Percentiles rank a stretch among this genome's conserved stretches.
phyloP scores from a whole-genome alignment of 2,329 filamentous ascomycete genomes.

The Aureobasidium sp. region DNA sequence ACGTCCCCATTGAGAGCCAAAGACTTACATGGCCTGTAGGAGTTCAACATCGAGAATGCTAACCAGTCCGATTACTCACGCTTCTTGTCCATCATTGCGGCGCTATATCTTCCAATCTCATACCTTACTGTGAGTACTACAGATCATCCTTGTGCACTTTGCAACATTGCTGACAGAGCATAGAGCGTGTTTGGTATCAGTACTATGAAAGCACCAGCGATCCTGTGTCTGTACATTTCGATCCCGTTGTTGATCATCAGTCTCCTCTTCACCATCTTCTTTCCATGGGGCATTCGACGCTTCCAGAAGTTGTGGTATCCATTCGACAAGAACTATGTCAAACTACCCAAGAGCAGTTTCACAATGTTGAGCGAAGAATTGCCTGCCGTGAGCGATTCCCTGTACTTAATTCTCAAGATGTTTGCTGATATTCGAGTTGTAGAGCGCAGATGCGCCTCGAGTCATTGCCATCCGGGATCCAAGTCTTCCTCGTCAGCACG shows the following conservation, averaged over 20 bases:
- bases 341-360: constrained; percentile 24
- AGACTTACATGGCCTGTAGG: constrained; percentile 14
- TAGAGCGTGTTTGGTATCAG: constrained; percentile 29
- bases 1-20: neutral
- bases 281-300: constrained; percentile 22
- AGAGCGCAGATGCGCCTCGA: constrained; percentile 18
- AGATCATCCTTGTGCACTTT: neutral
- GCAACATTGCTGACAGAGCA: neutral
- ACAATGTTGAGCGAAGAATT: constrained; percentile 29
- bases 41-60: constrained; percentile 32
- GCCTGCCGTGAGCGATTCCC: constrained; percentile 19
- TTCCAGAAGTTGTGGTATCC: constrained; percentile 24
- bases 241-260: constrained; percentile 26
- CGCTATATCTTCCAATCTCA: constrained; percentile 29
- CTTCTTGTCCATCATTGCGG: constrained; percentile 28
- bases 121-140: constrained; percentile 22
- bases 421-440: neutral
- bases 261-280: constrained; percentile 23
- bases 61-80: constrained; percentile 28
- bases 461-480: neutral
- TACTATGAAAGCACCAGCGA: constrained; percentile 24
- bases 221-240: constrained; percentile 28
- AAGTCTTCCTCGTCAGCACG: neutral
- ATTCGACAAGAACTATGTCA: constrained; percentile 20
- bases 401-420: neutral